These are phyloP conservation scores for Balamuthia mandrillaris DNA, from an alignment of 208 protist genomes.

Conservation along the genomic window DNA sequence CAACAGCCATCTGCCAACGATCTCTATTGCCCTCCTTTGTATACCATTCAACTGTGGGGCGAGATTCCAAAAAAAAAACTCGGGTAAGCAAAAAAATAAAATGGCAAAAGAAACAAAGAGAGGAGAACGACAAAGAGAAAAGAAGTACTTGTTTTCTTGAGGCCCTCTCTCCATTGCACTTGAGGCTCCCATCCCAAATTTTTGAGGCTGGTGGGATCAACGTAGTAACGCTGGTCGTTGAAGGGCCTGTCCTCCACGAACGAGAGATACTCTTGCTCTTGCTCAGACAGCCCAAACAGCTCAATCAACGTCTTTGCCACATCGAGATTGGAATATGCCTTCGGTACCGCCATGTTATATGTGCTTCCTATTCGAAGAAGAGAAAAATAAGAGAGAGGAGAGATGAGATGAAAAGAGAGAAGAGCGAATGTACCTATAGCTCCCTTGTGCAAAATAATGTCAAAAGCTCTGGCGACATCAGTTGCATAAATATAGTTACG, in stretches of 20 bases:
- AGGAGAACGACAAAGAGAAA: background rate
- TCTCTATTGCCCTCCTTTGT: background rate
- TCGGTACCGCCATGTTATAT: too few relatives aligned
- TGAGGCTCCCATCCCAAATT: slow-evolving; percentile 75
- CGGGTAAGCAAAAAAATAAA: background rate
- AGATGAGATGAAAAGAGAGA: too few relatives aligned
- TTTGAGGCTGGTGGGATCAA: slow-evolving; percentile 65
- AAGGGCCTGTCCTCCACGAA: slow-evolving; percentile 73
- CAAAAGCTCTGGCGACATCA: slow-evolving; percentile 76
- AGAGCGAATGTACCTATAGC: slow-evolving; percentile 52
- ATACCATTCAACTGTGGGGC: background rate
- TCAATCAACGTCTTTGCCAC: slow-evolving; percentile 40
- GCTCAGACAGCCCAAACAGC: slow-evolving; percentile 23
- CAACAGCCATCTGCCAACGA: background rate
- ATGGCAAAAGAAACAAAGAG: background rate
- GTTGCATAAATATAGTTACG: slow-evolving; percentile 70
- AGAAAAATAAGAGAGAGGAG: too few relatives aligned
- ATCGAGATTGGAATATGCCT: slow-evolving; percentile 18
- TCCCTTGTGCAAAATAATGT: slow-evolving; percentile 71
- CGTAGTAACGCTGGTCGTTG: slow-evolving; percentile 83
- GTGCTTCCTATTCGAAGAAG: too few relatives aligned
- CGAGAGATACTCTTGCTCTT: slow-evolving; percentile 37
- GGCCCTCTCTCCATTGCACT: slow-evolving; percentile 68
- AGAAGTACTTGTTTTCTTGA: background rate
- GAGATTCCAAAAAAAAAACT: background rate